Conservation (phyloP, 352 stramenopile species). For the Phytophthora crassamura region DNA sequence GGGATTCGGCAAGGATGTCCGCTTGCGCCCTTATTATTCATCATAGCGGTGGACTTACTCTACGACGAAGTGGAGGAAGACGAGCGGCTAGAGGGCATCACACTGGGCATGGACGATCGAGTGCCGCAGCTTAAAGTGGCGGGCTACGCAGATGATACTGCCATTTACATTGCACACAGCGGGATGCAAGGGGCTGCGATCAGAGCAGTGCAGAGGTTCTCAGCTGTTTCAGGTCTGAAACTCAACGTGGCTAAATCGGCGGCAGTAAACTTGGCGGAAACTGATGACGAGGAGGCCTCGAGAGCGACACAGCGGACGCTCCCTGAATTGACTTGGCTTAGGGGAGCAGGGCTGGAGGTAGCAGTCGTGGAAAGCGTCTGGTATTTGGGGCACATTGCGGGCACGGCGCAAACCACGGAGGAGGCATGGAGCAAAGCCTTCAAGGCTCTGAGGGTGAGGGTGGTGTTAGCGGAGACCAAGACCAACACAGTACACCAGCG, state of each 20-base stretch:
- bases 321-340: no score
- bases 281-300: not conserved
- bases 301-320: no score
- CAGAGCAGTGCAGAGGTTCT: not conserved
- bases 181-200: not conserved
- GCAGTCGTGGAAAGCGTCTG: not conserved
- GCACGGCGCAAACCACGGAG: not conserved
- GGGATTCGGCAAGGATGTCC: slow-evolving; percentile 10
- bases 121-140: not conserved
- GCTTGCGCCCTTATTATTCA: slow-evolving; percentile 6
- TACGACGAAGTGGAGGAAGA: slow-evolving; percentile 1
- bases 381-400: not conserved
- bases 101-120: not conserved
- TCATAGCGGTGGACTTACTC: not conserved
- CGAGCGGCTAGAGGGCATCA: not conserved
- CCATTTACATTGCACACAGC: not conserved
- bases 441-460: not conserved
- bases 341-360: not conserved
- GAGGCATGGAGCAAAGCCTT: not conserved
- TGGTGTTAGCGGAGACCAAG: not conserved
- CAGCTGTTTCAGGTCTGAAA: not conserved
- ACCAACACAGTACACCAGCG: slow-evolving; percentile 3
- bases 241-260: slow-evolving; percentile 1
- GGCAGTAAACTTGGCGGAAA: not conserved
- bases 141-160: slow-evolving; percentile 11